Evolutionary conservation across 306 rosid species (phyloP).

Genomic region (Cucumis sativus): DNA sequence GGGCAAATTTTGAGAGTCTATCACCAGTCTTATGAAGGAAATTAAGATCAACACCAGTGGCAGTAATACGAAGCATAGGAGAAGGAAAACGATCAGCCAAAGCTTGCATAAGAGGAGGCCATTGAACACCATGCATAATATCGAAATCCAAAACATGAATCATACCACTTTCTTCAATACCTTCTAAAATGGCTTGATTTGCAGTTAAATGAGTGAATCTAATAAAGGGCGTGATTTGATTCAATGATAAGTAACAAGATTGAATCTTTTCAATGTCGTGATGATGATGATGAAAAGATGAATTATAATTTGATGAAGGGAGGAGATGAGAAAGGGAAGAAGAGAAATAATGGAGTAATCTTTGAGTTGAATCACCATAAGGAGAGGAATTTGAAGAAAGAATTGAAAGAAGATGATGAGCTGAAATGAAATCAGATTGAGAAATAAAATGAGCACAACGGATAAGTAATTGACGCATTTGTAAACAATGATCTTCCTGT

Average conservation of each 20-base stretch:
- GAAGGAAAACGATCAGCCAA: slow-evolving; percentile 34
- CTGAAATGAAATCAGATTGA: slow-evolving; percentile 27
- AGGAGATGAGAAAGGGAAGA: slow-evolving; percentile 30
- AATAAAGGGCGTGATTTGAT: slow-evolving; percentile 41
- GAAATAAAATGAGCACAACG: slow-evolving; percentile 33
- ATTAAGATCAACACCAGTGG: slow-evolving; percentile 26
- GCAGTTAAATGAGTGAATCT: slow-evolving; percentile 42
- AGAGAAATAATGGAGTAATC: slow-evolving; percentile 30
- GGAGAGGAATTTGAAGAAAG: slow-evolving; percentile 27
- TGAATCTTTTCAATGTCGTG: not conserved
- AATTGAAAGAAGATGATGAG: slow-evolving; percentile 27
- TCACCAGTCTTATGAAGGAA: slow-evolving; percentile 36
- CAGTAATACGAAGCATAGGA: slow-evolving; percentile 39
- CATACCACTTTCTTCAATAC: slow-evolving; percentile 20
- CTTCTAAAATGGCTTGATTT: slow-evolving; percentile 45
- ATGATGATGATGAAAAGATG: not conserved
- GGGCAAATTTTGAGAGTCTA: slow-evolving; percentile 30
- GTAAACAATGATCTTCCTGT: not conserved
- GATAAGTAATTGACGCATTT: slow-evolving; percentile 28
- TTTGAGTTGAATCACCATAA: slow-evolving; percentile 29
- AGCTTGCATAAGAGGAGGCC: slow-evolving; percentile 59
- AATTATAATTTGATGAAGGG: not conserved
- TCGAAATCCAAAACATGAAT: slow-evolving; percentile 43
- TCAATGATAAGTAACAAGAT: slow-evolving; percentile 33
- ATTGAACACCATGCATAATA: slow-evolving; percentile 47